Conservation (phyloP, 805 yeast genomes). For the Isabelozyma heimii region DNA sequence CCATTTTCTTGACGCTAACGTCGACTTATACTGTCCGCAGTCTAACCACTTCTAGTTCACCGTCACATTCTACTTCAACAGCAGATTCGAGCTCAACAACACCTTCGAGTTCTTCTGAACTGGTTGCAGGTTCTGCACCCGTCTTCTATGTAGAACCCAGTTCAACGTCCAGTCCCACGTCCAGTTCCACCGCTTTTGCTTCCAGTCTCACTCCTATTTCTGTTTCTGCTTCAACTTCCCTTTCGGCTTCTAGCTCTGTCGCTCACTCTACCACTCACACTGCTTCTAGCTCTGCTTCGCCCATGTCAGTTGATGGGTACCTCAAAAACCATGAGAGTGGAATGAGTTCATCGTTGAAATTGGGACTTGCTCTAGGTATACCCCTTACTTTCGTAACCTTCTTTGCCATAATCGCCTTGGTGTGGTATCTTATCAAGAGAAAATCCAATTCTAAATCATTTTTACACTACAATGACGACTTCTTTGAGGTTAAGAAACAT, state of each 20-base stretch:
- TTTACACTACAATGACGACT: slow-evolving; percentile 4
- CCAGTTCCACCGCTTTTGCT: no score
- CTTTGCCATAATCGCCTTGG: slow-evolving; percentile 15
- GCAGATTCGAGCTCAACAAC: no score
- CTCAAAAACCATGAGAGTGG: background rate
- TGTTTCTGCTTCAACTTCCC: background rate
- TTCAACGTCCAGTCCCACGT: no score
- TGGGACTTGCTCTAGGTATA: slow-evolving; percentile 33
- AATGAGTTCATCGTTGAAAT: slow-evolving; percentile 9
- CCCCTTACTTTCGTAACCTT: slow-evolving; percentile 26
- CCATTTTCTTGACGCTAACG: slow-evolving; percentile 9
- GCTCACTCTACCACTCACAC: background rate
- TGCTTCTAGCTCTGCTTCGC: background rate
- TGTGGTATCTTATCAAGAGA: slow-evolving; percentile 17
- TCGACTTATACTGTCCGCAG: slow-evolving; percentile 7
- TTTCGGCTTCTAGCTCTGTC: background rate
- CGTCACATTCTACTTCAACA: background rate
- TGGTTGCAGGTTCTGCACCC: no score
- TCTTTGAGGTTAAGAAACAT: background rate
- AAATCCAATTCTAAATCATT: slow-evolving; percentile 2
- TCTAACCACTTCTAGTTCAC: background rate
- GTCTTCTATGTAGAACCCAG: no score
- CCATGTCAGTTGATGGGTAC: background rate
- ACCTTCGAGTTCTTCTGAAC: no score
- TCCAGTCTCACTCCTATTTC: background rate